These are phyloP conservation scores for Talaromyces piceae DNA, from an alignment of 2,329 filamentous ascomycete genomes.

Conservation along the genomic window DNA sequence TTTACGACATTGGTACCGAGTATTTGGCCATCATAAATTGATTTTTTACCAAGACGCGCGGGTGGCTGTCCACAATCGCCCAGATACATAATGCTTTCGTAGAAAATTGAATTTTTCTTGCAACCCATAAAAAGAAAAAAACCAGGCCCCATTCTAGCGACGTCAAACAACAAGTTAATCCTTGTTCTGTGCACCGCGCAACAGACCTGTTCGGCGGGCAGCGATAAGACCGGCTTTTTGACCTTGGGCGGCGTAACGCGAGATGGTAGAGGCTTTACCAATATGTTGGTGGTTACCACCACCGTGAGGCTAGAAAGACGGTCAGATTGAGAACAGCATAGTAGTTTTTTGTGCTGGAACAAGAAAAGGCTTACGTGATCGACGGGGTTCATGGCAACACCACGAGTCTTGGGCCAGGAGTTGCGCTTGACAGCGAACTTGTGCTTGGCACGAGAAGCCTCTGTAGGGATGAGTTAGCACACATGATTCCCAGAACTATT, in stretches of 20 bases:
- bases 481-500: background rate
- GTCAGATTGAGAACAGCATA: slow-evolving; percentile 16
- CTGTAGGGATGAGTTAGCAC: slow-evolving; percentile 48
- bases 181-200: slow-evolving; percentile 95
- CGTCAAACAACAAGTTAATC: slow-evolving; percentile 73
- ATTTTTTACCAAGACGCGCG: slow-evolving; percentile 31
- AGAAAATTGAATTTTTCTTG: slow-evolving; percentile 30
- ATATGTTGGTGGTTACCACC: slow-evolving; percentile 99
- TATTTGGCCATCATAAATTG: slow-evolving; percentile 30
- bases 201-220: slow-evolving; percentile 97
- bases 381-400: slow-evolving; percentile 99
- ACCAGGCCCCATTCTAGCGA: slow-evolving; percentile 48
- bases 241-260: slow-evolving; percentile 92
- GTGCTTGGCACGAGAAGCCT: slow-evolving; percentile 99
- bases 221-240: slow-evolving; percentile 99
- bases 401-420: slow-evolving; percentile 99
- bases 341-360: no score
- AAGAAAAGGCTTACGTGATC: slow-evolving; percentile 62
- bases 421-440: slow-evolving; percentile 99
- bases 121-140: slow-evolving; percentile 37
- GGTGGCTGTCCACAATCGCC: slow-evolving; percentile 32
- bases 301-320: slow-evolving; percentile 63
- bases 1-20: no score
- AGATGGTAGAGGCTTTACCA: slow-evolving; percentile 99
- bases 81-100: slow-evolving; percentile 36